phyloP scores from a whole-genome alignment of 345 rosid species.

The Murraya paniculata region DNA sequence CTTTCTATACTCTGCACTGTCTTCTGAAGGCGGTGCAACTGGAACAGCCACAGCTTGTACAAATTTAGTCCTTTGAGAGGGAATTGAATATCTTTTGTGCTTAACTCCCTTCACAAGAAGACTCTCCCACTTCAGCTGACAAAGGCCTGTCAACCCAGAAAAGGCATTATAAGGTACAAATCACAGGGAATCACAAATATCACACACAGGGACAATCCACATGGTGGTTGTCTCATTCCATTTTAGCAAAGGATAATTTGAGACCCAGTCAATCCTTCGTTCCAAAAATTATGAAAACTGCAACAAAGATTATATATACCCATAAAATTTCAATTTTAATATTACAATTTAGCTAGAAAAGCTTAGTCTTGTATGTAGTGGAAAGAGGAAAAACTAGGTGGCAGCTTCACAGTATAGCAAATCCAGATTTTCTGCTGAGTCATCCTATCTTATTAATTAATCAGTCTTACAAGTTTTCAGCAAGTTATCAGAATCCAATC shows the following conservation, averaged over 20 bases:
- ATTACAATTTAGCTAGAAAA: not conserved
- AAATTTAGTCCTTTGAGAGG: conserved; percentile 31
- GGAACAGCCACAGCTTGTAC: conserved; percentile 72
- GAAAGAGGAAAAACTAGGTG: not conserved
- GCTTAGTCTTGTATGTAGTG: not conserved
- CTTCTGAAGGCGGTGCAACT: conserved; percentile 50
- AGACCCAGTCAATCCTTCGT: not conserved
- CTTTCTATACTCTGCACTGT: conserved; percentile 55
- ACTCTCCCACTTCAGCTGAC: conserved; percentile 43
- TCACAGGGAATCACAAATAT: conserved; percentile 1
- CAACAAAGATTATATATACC: not conserved
- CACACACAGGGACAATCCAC: not conserved
- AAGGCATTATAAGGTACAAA: conserved; percentile 7
- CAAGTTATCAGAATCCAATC: not conserved
- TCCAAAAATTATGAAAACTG: conserved; percentile 9
- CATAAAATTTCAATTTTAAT: not conserved
- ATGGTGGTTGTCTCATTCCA: not conserved
- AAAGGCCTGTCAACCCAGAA: conserved; percentile 45
- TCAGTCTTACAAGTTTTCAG: not conserved
- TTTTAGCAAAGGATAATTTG: not conserved
- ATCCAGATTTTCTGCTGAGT: not conserved
- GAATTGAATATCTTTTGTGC: conserved; percentile 25
- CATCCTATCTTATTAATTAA: not conserved
- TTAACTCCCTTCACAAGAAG: conserved; percentile 37
- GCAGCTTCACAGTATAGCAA: not conserved